Evolutionary conservation across 495 filamentous ascomycete genomes (phyloP).

Genomic region (Penicillium parvum): DNA sequence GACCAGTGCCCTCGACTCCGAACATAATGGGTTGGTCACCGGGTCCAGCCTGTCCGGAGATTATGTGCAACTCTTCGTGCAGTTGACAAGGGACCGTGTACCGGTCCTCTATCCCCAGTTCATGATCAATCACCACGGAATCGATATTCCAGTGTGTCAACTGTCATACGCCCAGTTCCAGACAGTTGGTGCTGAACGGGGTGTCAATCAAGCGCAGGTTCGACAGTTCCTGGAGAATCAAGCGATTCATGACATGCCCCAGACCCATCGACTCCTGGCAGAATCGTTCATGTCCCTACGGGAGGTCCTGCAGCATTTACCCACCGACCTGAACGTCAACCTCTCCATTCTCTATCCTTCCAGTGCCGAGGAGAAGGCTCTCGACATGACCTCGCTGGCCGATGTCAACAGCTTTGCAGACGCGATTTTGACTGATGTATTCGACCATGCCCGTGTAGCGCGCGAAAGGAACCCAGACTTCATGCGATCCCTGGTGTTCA

Average conservation of each 20-base stretch:
- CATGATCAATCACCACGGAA: conserved; percentile 71
- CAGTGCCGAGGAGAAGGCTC: conserved; percentile 58
- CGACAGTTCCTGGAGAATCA: conserved; percentile 44
- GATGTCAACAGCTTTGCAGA: conserved; percentile 88
- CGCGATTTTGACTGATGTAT: conserved; percentile 75
- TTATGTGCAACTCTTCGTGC: conserved; percentile 86
- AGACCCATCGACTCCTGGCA: conserved; percentile 64
- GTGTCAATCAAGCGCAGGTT: conserved; percentile 33
- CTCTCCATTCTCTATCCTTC: conserved; percentile 83
- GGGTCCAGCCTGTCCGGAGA: conserved; percentile 93
- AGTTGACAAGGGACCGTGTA: conserved; percentile 79
- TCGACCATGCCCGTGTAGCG: conserved; percentile 79
- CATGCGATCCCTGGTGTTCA: conserved; percentile 85
- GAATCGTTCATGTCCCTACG: conserved; percentile 68
- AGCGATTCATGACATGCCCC: conserved; percentile 52
- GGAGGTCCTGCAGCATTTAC: conserved; percentile 69
- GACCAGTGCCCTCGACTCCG: conserved; percentile 81
- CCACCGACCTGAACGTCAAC: conserved; percentile 75
- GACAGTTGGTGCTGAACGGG: conserved; percentile 53
- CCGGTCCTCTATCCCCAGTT: conserved; percentile 83
- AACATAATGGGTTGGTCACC: conserved; percentile 81
- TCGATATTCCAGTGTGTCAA: conserved; percentile 73
- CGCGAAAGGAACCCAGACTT: conserved; percentile 63
- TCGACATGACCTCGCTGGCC: conserved; percentile 64
- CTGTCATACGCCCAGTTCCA: conserved; percentile 72